Evolutionary conservation across 306 rosid genomes (phyloP), one percentile per base, ranked within the genome.

Genomic region (Vigna angularis): DNA sequence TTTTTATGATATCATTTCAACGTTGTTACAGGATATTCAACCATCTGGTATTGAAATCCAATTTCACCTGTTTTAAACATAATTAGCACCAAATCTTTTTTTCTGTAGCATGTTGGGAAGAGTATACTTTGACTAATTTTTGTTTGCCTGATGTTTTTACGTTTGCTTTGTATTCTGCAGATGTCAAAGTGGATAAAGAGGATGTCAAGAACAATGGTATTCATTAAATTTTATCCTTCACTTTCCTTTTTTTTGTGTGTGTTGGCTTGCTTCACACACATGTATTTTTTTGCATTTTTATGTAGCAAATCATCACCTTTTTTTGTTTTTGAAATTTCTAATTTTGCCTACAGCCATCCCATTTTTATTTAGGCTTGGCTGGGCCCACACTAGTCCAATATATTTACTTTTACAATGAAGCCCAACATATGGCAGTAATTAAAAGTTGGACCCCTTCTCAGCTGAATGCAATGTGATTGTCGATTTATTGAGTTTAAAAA

Each of bases 161-260:
- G 28, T 66, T 57, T 82, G 15, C 80, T 65, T 85, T 63, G 77
- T 68, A 40, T 70, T 79, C 56, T 87, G 85, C 74, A 91, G 98
- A 91, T 85, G 93, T 82, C 34, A 91, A 87, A 83, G 84, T 77
- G 76, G 97, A 91, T 79, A 93, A 83, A 76, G 98, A 91, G 70
- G 98, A 91, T 74, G 56, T 74, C 77, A 89, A 88, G 97, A 85
- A 51, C 81, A 91, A 75, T 59, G 92, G 96, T 88, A 86, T 73
- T 40, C 15, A 10, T 78, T 74, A 56, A 47, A 72, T 73, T 80
- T 71, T 50, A 36, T 56, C 76, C 53, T 79, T 66, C 57, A 16
- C 44, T 72, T 28, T 80, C 14, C 72, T 75, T 52, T 34, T 71
- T 9, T 78, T 40, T 20, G 2, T 12, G 15, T 45, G 5, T 1